Percentiles rank a stretch among this genome's conserved stretches.
Conservation (phyloP, 768 basidiomycete species). For the Postia placenta region DNA sequence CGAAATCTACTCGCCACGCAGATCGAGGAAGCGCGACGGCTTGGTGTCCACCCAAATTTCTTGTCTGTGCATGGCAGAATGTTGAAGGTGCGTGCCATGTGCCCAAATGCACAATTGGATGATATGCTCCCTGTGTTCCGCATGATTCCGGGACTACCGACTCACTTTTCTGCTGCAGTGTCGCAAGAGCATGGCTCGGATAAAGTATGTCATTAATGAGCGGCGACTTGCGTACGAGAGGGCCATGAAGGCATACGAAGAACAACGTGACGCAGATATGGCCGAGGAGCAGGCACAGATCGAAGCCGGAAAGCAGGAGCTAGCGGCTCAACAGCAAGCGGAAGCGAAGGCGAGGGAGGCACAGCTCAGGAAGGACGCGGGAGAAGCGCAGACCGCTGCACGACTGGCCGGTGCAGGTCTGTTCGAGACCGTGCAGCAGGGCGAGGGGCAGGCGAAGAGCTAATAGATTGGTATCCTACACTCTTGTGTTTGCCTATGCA, state of each 20-base stretch:
- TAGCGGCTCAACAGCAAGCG: constrained; percentile 6
- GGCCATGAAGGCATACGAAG: constrained; percentile 33
- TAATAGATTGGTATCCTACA: background rate
- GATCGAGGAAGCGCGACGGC: constrained; percentile 64
- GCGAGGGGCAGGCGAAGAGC: background rate
- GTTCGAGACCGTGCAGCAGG: constrained; percentile 11
- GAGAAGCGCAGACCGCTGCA: constrained; percentile 9
- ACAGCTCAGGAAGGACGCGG: constrained; percentile 6
- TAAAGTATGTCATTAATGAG: constrained; percentile 90
- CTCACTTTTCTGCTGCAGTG: constrained; percentile 45
- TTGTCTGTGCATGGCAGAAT: constrained; percentile 5
- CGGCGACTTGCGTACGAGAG: constrained; percentile 80
- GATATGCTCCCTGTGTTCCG: background rate
- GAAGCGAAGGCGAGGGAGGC: constrained; percentile 2
- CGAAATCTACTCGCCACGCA: constrained; percentile 89
- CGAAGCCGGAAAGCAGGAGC: constrained; percentile 8
- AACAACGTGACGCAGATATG: constrained; percentile 12
- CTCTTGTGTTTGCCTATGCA: background rate
- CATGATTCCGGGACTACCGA: background rate
- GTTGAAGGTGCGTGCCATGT: constrained; percentile 12
- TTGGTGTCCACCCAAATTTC: constrained; percentile 28
- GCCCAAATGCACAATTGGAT: background rate
- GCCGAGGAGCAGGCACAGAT: constrained; percentile 3
- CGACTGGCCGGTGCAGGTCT: constrained; percentile 14
- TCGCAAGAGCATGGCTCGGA: constrained; percentile 94